Evolutionary conservation across 192 early-diverging fungal species (phyloP), one percentile per base, ranked within the genome.

Genomic region (Gorgonomyces haynaldii): DNA sequence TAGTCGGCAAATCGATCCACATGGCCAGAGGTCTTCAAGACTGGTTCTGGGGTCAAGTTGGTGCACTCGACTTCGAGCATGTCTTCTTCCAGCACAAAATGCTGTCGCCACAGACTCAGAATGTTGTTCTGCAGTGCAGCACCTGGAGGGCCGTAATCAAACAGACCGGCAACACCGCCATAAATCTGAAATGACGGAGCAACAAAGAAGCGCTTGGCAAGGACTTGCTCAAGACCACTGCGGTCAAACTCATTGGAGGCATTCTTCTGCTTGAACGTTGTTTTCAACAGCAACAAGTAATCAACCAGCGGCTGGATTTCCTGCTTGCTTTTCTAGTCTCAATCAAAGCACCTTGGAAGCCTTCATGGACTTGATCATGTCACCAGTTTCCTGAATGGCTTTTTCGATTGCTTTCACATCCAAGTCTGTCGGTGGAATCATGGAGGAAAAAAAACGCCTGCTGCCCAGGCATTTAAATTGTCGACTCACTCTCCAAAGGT

Each of bases 51-150:
- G n/a, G 96, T 96, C 70, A 99, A 81, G 66, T 96, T 96, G 26
- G 91, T 84, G 58, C 88, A 90, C 57, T 99, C 96, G 22, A 99
- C 74, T 72, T 99, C 96, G 9, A 99, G 84, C 96, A 99, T 99
- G 46, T 99, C 91, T 67, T 99, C 96, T 63, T 99, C 96, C 13
- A 99, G 74, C 3, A 99, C 82, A 69, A 99, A 99, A 73, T 94
- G 91, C 66, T 86, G 83, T 50, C 89, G 77, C 92, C 92, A 96
- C 27, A 88, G 52, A 39, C 67, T 69, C 61, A 92, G 69, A 58
- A 96, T 74, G 61, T 94, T 96, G 60, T 79, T 82, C 69, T 88
- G 85, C 31, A 99, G 72, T 13, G 90, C 91, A 48, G 81, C 86
- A 22, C 90, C 91, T 19, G 91, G 81, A 13, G 96, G 96, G 15